Evolutionary conservation across 495 filamentous ascomycete species (phyloP), one percentile per base, ranked within the genome.

Genomic region (Cercophora samala): DNA sequence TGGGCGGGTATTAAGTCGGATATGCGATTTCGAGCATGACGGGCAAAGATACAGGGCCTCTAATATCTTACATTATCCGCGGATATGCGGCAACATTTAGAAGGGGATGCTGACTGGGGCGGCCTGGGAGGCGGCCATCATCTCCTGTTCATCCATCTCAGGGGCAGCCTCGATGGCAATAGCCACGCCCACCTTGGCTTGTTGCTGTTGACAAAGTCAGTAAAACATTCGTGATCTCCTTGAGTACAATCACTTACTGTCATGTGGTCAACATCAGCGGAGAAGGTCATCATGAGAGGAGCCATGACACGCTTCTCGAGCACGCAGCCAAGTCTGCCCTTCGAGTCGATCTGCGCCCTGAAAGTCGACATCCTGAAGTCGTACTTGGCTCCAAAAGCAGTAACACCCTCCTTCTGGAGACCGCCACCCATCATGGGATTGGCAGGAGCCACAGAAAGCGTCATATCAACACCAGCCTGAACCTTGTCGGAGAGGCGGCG

Each of bases 351-450:
- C 80, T 98, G 96, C 22, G 94, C 95, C 68, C 93, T 87, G 86
- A 97, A 97, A 11, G 91, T 93, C 51, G 92, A 94, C 75, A 91
- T 89, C 66, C 92, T 85, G 88, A 99, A 99, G 75, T 98, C 95
- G 78, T 99, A 99, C 81, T 98, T 99, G 71, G 92, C 93, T 74
- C 95, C 96, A 71, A 97, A 84, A 53, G 93, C 90, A 64, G 95
- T 93, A 60, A 90, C 85, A 56, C 96, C 96, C 71, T 98, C 94
- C 73, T 91, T 92, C 72, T 86, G 85, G 60, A 86, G 75, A 22
- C 86, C 84, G 69, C 88, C 89, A 75, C 91, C 90, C 88, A 95
- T 88, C 70, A 88, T 75, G 32, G 80, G 83, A 58, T 82, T 82
- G 37, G 83, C 83, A 61, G 92, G 92, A 37, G 86, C 85, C 72